These are phyloP conservation scores for Fusarium solani-melongenae DNA, from an alignment of 2,329 filamentous ascomycete genomes.

Conservation along the genomic window DNA sequence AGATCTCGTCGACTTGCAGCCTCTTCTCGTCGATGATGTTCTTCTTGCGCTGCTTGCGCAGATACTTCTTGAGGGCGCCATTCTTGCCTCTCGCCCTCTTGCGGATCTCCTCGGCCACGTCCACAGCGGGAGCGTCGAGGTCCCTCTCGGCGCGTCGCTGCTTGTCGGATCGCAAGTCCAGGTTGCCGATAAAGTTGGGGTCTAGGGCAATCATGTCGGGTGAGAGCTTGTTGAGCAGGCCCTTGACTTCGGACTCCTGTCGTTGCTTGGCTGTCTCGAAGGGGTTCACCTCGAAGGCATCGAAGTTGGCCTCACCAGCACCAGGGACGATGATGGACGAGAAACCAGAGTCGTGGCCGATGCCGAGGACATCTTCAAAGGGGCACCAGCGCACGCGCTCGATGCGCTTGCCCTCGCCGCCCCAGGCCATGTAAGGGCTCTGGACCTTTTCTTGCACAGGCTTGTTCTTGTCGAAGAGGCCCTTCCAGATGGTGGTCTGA, in stretches of 20 bases:
- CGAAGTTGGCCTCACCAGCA: conserved; percentile 96
- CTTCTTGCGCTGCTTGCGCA: conserved; percentile 90
- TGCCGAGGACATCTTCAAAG: conserved; percentile 90
- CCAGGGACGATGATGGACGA: conserved; percentile 91
- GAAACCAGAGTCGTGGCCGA: conserved; percentile 87
- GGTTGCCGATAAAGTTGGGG: conserved; percentile 88
- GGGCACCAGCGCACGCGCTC: conserved; percentile 92
- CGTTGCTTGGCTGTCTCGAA: conserved; percentile 94
- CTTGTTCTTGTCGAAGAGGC: conserved; percentile 80
- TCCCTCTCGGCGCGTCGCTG: conserved; percentile 82
- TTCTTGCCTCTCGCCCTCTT: conserved; percentile 92
- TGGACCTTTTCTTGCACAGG: conserved; percentile 82
- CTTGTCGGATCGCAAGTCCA: conserved; percentile 84
- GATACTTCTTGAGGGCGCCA: conserved; percentile 84
- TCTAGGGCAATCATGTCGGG: conserved; percentile 98
- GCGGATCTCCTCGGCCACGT: conserved; percentile 70
- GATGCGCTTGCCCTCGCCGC: conserved; percentile 83
- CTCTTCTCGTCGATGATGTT: conserved; percentile 98
- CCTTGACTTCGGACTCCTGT: conserved; percentile 90
- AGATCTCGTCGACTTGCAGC: conserved; percentile 84
- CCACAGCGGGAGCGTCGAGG: conserved; percentile 73
- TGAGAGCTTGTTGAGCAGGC: conserved; percentile 90
- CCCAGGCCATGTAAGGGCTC: conserved; percentile 93
- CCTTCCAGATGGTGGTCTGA: conserved; percentile 89
- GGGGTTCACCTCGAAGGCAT: conserved; percentile 92